Evolutionary conservation across 441 rosid species (phyloP).

Genomic region (Erodium moschatum): DNA sequence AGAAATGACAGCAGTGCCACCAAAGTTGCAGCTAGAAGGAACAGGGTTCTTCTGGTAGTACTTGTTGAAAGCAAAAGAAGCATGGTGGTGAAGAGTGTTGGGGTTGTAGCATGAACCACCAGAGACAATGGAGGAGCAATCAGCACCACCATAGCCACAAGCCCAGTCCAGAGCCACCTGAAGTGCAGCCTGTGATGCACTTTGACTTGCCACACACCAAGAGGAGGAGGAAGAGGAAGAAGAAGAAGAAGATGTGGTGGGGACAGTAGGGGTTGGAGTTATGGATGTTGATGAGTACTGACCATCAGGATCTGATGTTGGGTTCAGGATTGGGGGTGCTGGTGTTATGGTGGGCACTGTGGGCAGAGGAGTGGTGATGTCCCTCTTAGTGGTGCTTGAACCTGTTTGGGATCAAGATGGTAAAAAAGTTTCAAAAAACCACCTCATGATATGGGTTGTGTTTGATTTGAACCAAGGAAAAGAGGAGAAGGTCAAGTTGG

Average conservation of each 20-base stretch:
- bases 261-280: constrained; percentile 22
- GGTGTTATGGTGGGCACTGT: constrained; percentile 62
- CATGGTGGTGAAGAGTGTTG: constrained; percentile 40
- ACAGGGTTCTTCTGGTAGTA: constrained; percentile 62
- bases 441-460: no score
- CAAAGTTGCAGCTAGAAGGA: constrained; percentile 81
- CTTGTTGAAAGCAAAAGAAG: constrained; percentile 52
- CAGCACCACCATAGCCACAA: constrained; percentile 49
- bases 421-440: no score
- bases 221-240: neutral
- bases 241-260: constrained; percentile 25
- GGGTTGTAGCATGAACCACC: constrained; percentile 54
- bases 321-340: constrained; percentile 37
- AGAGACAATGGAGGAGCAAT: constrained; percentile 46
- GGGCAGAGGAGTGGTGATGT: constrained; percentile 69
- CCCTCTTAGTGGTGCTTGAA: constrained; percentile 31
- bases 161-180: constrained; percentile 62
- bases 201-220: constrained; percentile 60
- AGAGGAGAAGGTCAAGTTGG: neutral
- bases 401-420: neutral
- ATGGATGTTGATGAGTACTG: constrained; percentile 27
- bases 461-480: neutral
- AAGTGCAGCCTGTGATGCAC: constrained; percentile 35
- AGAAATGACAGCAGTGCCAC: constrained; percentile 64
- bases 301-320: constrained; percentile 56